These are phyloP conservation scores for Monosporascus sp. DNA, from an alignment of 2,329 filamentous ascomycete genomes.

Conservation along the genomic window DNA sequence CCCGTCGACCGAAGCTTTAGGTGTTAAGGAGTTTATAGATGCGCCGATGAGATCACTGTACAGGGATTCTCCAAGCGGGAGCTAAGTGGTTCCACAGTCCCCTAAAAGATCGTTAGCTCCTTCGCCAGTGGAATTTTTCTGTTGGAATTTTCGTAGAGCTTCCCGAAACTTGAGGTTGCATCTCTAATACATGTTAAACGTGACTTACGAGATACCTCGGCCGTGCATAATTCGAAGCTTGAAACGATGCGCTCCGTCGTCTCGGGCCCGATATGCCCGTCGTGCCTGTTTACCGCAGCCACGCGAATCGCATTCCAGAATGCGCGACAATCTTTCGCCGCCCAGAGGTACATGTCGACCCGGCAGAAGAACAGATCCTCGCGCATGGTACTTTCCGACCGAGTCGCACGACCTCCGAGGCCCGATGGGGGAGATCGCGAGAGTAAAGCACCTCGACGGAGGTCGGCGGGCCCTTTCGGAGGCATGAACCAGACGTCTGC, in stretches of 20 bases:
- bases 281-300: constrained; percentile 19
- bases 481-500: constrained; percentile 53
- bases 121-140: no score
- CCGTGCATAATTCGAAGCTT: no score
- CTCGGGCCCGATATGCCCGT: constrained; percentile 23
- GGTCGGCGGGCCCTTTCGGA: constrained; percentile 45
- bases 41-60: no score
- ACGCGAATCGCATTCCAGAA: constrained; percentile 8
- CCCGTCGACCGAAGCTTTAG: no score
- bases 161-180: no score
- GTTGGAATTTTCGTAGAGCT: no score
- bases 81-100: no score
- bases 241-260: constrained; percentile 15
- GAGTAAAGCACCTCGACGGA: constrained; percentile 32
- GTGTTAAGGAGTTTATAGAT: no score
- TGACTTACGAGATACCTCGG: no score
- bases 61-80: no score
- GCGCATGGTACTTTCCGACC: constrained; percentile 55
- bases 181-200: no score
- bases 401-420: constrained; percentile 38
- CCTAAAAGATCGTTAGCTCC: no score
- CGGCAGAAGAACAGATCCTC: constrained; percentile 34
- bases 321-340: constrained; percentile 14
- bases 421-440: constrained; percentile 27
- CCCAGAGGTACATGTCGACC: constrained; percentile 18